Conservation (phyloP, 352 stramenopile species). For the Globisporangium yorkense region DNA sequence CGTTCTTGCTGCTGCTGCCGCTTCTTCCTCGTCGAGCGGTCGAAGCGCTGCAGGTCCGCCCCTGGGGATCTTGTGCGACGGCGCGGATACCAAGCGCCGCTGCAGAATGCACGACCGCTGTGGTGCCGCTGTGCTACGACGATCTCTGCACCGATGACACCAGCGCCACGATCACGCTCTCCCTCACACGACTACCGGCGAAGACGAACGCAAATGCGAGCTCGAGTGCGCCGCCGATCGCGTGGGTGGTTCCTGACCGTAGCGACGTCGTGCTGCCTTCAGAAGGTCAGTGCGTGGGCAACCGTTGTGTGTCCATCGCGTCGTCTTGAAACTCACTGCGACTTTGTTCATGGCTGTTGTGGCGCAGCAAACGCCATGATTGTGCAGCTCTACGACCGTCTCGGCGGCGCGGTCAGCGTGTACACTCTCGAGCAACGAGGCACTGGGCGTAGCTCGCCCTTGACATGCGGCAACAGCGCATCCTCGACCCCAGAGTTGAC, state of each 20-base stretch:
- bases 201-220: no score
- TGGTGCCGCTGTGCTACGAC: conserved; percentile 43
- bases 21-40: not conserved
- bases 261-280: conserved; percentile 9
- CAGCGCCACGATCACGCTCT: conserved; percentile 41
- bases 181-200: conserved; percentile 39
- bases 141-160: conserved; percentile 23
- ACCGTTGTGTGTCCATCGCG: not conserved
- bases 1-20: not conserved
- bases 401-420: conserved; percentile 30
- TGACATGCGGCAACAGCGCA: conserved; percentile 2
- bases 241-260: conserved; percentile 40
- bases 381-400: conserved; percentile 30
- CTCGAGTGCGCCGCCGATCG: conserved; percentile 1
- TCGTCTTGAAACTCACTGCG: not conserved
- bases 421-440: conserved; percentile 59
- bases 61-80: conserved; percentile 1
- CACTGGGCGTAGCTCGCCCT: conserved; percentile 16
- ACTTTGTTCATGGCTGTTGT: not conserved
- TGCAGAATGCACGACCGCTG: conserved; percentile 30
- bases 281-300: conserved; percentile 1
- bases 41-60: conserved; percentile 3
- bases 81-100: not conserved
- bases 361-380: conserved; percentile 26
- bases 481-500: not conserved